Evolutionary conservation across 164 flowering plant species (phyloP).

Genomic region (Chimonanthus praecox): DNA sequence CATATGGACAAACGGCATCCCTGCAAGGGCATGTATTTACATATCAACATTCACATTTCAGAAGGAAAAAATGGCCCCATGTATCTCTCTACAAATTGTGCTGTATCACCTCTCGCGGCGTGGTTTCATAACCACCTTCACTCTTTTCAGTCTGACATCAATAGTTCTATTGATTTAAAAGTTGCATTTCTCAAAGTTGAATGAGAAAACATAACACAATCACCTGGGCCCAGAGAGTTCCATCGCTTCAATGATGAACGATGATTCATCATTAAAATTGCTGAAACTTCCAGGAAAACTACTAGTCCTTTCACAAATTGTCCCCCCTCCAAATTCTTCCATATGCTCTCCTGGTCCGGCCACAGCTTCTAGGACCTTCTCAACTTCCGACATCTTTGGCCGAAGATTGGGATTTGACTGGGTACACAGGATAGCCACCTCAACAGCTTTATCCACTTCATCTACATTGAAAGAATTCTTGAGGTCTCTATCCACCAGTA

Average conservation of each 20-base stretch:
- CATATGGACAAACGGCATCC: too few species aligned
- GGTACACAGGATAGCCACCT: slow-evolving; percentile 65
- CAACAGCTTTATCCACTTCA: slow-evolving; percentile 60
- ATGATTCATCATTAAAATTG: slow-evolving; percentile 51
- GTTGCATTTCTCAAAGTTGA: neutral
- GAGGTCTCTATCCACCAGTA: slow-evolving; percentile 68
- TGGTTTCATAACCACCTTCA: neutral
- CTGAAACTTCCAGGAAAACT: slow-evolving; percentile 53
- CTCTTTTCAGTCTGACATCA: neutral
- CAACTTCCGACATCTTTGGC: slow-evolving; percentile 82
- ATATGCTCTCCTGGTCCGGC: slow-evolving; percentile 24
- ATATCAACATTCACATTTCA: too few species aligned
- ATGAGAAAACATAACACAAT: slow-evolving; percentile 7
- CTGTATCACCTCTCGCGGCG: neutral
- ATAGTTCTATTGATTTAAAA: neutral
- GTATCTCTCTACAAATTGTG: neutral
- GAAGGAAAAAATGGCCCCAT: too few species aligned
- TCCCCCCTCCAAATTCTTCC: slow-evolving; percentile 43
- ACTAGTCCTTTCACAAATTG: slow-evolving; percentile 23
- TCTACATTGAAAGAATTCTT: slow-evolving; percentile 44
- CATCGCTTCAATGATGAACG: slow-evolving; percentile 83
- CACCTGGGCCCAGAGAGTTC: slow-evolving; percentile 95
- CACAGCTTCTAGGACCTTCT: slow-evolving; percentile 63
- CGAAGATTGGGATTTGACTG: slow-evolving; percentile 63
- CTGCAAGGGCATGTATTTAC: too few species aligned